A percentile compares a stretch with the other conserved stretches of the same genome.
These are phyloP conservation scores for Penicillium canariense DNA, from an alignment of 495 filamentous ascomycete genomes.

Conservation along the genomic window DNA sequence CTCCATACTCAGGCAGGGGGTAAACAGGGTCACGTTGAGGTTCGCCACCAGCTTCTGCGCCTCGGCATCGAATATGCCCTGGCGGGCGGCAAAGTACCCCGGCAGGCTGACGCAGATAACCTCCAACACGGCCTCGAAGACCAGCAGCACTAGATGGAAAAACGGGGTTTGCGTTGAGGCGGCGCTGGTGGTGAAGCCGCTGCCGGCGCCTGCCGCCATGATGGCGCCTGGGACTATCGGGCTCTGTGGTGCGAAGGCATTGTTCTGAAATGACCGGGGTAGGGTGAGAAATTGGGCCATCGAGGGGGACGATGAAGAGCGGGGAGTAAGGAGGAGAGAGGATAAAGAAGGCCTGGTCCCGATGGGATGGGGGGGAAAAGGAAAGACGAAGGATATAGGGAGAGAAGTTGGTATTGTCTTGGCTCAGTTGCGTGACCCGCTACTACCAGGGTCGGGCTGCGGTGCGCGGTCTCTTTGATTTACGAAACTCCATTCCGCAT, in stretches of 20 bases:
- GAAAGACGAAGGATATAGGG: neutral
- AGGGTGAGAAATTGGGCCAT: conserved; percentile 56
- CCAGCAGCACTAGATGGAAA: conserved; percentile 73
- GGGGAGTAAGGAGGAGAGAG: neutral
- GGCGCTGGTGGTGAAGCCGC: conserved; percentile 5
- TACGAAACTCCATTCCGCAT: no score
- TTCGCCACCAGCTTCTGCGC: conserved; percentile 95
- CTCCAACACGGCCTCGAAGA: conserved; percentile 95
- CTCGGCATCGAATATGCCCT: conserved; percentile 90
- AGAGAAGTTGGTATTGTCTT: conserved; percentile 2
- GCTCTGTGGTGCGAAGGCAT: conserved; percentile 36
- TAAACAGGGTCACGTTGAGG: conserved; percentile 90
- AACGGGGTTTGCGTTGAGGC: conserved; percentile 64
- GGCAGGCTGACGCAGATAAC: conserved; percentile 93
- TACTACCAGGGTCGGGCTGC: neutral
- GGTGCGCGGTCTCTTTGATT: no score
- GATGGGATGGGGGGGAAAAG: conserved; percentile 2
- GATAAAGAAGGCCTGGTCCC: neutral
- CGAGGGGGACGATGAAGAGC: conserved; percentile 12
- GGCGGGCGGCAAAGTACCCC: conserved; percentile 86
- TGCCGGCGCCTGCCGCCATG: conserved; percentile 19
- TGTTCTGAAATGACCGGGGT: conserved; percentile 64
- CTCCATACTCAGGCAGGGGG: conserved; percentile 86
- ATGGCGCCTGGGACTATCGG: conserved; percentile 33
- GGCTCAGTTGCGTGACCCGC: conserved; percentile 4